phyloP scores from a whole-genome alignment of 75 land plant genomes.

The Gnetum montanum region DNA sequence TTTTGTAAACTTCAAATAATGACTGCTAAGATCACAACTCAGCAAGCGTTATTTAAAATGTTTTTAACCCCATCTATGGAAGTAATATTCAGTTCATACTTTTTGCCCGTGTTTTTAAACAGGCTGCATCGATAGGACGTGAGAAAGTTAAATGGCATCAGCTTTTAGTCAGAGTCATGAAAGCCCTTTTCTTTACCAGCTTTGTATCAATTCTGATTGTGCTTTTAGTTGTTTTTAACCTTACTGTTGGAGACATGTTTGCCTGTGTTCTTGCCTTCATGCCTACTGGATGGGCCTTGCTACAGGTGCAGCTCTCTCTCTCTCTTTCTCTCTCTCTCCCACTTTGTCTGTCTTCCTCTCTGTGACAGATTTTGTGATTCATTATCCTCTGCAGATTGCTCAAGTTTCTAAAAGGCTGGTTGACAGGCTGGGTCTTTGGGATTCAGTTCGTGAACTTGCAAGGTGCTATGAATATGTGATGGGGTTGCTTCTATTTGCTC shows the following conservation, averaged over 20 bases:
- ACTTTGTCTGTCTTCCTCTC: background rate
- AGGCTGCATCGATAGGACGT: conserved; percentile 59
- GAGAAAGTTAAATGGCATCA: conserved; percentile 57
- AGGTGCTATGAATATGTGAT: conserved; percentile 32
- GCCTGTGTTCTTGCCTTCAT: conserved; percentile 69
- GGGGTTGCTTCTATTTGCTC: conserved; percentile 13
- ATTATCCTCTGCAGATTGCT: conserved; percentile 34
- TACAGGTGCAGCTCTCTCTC: conserved; percentile 38
- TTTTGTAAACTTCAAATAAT: too few species aligned
- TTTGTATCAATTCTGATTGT: conserved; percentile 33
- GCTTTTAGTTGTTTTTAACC: conserved; percentile 32
- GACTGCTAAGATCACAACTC: too few species aligned
- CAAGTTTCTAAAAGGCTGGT: conserved; percentile 44
- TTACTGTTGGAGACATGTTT: conserved; percentile 66
- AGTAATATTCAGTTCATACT: too few species aligned
- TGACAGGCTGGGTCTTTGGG: conserved; percentile 55
- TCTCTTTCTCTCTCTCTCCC: conserved; percentile 1
- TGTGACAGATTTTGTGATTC: background rate
- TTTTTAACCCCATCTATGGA: too few species aligned
- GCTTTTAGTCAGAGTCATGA: conserved; percentile 57
- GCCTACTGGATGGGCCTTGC: conserved; percentile 92
- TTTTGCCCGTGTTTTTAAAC: too few species aligned
- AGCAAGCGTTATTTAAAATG: too few species aligned
- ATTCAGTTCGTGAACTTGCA: conserved; percentile 62
- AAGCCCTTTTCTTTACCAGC: conserved; percentile 54